Evolutionary conservation across 2,329 filamentous ascomycete genomes (phyloP).

Genomic region (Pyrenochaeta sp.): DNA sequence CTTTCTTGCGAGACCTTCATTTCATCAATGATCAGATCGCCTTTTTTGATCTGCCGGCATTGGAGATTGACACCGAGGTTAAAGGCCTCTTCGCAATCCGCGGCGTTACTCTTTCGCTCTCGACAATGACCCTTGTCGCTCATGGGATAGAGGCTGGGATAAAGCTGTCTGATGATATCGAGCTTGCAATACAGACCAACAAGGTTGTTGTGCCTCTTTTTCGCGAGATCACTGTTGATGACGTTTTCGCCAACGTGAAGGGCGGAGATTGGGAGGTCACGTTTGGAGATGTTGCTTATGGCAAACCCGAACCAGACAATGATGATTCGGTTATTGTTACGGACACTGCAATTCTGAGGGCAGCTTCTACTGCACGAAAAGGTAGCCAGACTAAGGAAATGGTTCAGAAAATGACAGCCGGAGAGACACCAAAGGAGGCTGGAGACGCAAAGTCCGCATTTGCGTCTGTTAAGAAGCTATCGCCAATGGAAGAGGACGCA

Average conservation of each 20-base stretch:
- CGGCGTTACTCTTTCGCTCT: constrained; percentile 61
- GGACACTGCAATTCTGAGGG: constrained; percentile 56
- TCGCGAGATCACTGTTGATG: constrained; percentile 58
- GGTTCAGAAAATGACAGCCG: constrained; percentile 50
- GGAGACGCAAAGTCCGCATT: constrained; percentile 45
- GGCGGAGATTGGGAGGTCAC: constrained; percentile 61
- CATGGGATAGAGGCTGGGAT: constrained; percentile 63
- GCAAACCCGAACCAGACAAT: constrained; percentile 42
- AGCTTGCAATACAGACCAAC: constrained; percentile 60
- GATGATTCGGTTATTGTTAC: constrained; percentile 53
- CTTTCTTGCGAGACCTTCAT: constrained; percentile 53
- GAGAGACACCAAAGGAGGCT: constrained; percentile 41
- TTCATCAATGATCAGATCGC: constrained; percentile 62
- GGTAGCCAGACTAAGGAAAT: constrained; percentile 26
- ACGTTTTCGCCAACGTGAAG: constrained; percentile 64
- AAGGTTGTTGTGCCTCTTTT: constrained; percentile 59
- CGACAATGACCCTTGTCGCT: constrained; percentile 57
- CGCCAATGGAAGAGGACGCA: constrained; percentile 55
- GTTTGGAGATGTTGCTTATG: constrained; percentile 47
- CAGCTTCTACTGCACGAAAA: constrained; percentile 41
- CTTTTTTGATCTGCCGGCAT: constrained; percentile 58
- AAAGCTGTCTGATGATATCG: constrained; percentile 61
- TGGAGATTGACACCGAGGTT: constrained; percentile 63
- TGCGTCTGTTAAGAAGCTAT: constrained; percentile 51
- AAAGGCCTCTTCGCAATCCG: constrained; percentile 61